A percentile compares a stretch with the other conserved stretches of the same genome.
These are phyloP conservation scores for Cystofilobasidium ferigula DNA, from an alignment of 768 basidiomycete species.

Conservation along the genomic window DNA sequence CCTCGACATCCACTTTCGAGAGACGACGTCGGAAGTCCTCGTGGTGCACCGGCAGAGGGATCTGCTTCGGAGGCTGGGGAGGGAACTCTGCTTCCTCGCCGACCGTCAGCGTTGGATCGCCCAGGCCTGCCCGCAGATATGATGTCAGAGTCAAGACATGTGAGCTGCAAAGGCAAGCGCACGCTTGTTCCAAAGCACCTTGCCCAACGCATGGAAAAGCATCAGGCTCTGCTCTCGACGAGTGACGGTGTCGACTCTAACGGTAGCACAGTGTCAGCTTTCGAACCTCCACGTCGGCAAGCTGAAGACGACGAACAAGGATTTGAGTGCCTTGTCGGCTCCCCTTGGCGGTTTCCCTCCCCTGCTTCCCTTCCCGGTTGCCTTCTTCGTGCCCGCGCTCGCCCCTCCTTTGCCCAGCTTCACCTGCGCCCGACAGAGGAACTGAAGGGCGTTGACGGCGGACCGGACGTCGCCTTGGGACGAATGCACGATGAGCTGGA, in stretches of 20 bases:
- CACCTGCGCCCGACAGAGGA: conserved; percentile 48
- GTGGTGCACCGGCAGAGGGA: conserved; percentile 51
- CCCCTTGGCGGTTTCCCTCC: conserved; percentile 35
- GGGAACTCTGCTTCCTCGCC: conserved; percentile 60
- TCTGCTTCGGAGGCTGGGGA: conserved; percentile 30
- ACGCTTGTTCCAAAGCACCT: conserved; percentile 93
- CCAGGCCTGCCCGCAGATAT: conserved; percentile 29
- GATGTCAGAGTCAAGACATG: background rate
- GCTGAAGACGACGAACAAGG: conserved; percentile 31
- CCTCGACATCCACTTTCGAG: conserved; percentile 69
- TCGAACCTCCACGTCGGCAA: background rate
- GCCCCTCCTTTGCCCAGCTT: conserved; percentile 34
- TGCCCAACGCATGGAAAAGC: conserved; percentile 86
- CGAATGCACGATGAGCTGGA: conserved; percentile 66
- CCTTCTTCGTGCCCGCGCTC: conserved; percentile 29
- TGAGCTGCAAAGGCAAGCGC: conserved; percentile 30
- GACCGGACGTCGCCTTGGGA: conserved; percentile 85
- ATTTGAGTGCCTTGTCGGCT: conserved; percentile 34
- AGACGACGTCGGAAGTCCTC: conserved; percentile 51
- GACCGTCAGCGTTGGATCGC: conserved; percentile 36
- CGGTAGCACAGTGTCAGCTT: conserved; percentile 1
- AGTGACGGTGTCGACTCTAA: conserved; percentile 59
- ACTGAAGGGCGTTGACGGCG: conserved; percentile 86
- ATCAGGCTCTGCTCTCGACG: conserved; percentile 72
- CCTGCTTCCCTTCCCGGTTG: conserved; percentile 33